phyloP scores from a whole-genome alignment of 2,329 filamentous ascomycete species.

The Metarhizium anisopliae region DNA sequence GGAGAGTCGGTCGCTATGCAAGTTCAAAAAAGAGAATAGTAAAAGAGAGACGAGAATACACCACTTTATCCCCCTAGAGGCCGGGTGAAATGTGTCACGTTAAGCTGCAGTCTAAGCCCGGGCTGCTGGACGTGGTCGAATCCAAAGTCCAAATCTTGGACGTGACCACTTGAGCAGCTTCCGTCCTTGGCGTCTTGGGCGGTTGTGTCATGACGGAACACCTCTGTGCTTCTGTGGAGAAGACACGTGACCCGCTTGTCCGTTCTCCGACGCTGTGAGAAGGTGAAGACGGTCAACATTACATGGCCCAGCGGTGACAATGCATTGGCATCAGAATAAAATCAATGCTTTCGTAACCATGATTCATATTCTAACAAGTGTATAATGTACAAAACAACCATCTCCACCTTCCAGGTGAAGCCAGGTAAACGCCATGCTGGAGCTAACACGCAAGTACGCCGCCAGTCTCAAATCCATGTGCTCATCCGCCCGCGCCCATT shows the following conservation, averaged over 20 bases:
- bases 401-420: not conserved
- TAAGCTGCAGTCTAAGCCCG: constrained; percentile 10
- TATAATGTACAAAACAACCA: constrained; percentile 1
- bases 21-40: not conserved
- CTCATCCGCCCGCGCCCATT: not conserved
- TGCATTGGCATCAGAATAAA: not conserved
- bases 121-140: constrained; percentile 8
- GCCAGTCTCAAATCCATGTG: not conserved
- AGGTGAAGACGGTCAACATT: too few species aligned
- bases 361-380: constrained; percentile 1
- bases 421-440: constrained; percentile 11
- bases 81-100: constrained; percentile 14
- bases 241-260: constrained; percentile 18
- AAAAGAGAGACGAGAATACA: not conserved
- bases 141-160: constrained; percentile 6
- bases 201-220: constrained; percentile 21
- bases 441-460: constrained; percentile 10
- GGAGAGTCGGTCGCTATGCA: not conserved
- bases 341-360: not conserved
- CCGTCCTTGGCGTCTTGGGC: constrained; percentile 15
- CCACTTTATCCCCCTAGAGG: not conserved
- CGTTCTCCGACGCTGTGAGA: not conserved
- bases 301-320: not conserved
- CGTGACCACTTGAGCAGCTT: constrained; percentile 17
- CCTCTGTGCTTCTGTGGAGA: constrained; percentile 8